Conservation (phyloP, 1,139 yeast genomes). For the Kluyveromyces marxianus region DNA sequence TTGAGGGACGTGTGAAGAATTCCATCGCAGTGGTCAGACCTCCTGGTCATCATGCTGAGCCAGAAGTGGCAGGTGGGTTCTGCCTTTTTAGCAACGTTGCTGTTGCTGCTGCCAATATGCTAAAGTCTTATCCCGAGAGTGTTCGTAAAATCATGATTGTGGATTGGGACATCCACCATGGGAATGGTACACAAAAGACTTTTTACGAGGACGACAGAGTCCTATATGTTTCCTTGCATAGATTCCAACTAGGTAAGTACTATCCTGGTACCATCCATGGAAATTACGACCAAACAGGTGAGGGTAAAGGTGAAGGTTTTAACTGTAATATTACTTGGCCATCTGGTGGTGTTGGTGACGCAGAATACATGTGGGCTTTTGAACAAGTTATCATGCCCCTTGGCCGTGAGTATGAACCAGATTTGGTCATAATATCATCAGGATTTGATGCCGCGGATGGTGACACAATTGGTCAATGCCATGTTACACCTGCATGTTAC, state of each 20-base stretch:
- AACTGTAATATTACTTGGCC: constrained; percentile 94
- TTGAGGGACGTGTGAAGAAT: constrained; percentile 86
- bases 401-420: constrained; percentile 85
- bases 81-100: constrained; percentile 95
- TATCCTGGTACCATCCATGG: constrained; percentile 94
- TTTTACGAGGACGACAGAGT: constrained; percentile 87
- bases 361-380: constrained; percentile 91
- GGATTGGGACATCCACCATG: constrained; percentile 99
- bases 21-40: constrained; percentile 94
- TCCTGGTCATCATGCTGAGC: constrained; percentile 99
- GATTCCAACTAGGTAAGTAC: constrained; percentile 86
- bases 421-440: constrained; percentile 82
- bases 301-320: constrained; percentile 77
- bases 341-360: constrained; percentile 88
- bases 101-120: constrained; percentile 84
- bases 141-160: constrained; percentile 75
- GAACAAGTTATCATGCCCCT: constrained; percentile 83
- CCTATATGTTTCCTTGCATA: constrained; percentile 80
- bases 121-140: constrained; percentile 78
- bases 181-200: constrained; percentile 95
- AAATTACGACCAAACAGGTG: constrained; percentile 71
- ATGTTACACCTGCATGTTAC: constrained; percentile 91
- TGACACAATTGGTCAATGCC: constrained; percentile 96
- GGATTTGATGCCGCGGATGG: constrained; percentile 99
- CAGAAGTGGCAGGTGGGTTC: constrained; percentile 94